Evolutionary conservation across 106 monocot genomes (phyloP), one percentile per base, ranked within the genome.

Genomic region (Dendrobium nobile): DNA sequence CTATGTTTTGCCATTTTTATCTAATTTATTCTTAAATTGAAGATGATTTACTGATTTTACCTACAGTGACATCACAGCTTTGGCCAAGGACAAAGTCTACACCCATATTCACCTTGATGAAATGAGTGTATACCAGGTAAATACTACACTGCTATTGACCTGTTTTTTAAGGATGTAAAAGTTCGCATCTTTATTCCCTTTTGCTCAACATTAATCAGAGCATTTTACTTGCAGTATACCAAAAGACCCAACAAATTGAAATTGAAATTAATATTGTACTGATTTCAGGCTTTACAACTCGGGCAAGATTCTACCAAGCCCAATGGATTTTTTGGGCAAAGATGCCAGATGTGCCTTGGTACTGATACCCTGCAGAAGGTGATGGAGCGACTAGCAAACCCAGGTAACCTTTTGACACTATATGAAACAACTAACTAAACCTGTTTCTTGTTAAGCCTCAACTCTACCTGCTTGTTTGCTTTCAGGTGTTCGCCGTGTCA

Each of bases 291-390:
- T 17, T 70, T 94, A 67, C 93, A 94, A 88, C 87, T 88, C 22
- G 86, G 88, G 24, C 91, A 94, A 75, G 93, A 94, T 80, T 87
- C 89, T 4, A 79, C 31, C 77, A 84, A 85, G 73, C 87, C 84
- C 4, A 80, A 80, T 65, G 88, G 88, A 19, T 59, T 87, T 70
- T 87, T 86, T 70, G 86, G 91, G 55, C 93, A 86, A 82, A 84
- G 93, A 82, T 91, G 88, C 75, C 93, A 93, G 73, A 94, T 91
- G 89, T 94, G 93, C 79, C 89, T 94, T 4, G 84, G 88, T 3
- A 73, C 87, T 11, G 93, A 94, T 86, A 26, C 91, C 20, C 77
- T 94, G 78, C 82, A 82, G 56, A 89, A 86, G 82, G 93, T 94
- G 79, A 91, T 94, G 84, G 93, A 94, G 78, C 72, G 89, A 37